Percentiles rank a stretch among this genome's conserved stretches.
Conservation (phyloP, 495 filamentous ascomycete species). For the Rhypophila decipiens region DNA sequence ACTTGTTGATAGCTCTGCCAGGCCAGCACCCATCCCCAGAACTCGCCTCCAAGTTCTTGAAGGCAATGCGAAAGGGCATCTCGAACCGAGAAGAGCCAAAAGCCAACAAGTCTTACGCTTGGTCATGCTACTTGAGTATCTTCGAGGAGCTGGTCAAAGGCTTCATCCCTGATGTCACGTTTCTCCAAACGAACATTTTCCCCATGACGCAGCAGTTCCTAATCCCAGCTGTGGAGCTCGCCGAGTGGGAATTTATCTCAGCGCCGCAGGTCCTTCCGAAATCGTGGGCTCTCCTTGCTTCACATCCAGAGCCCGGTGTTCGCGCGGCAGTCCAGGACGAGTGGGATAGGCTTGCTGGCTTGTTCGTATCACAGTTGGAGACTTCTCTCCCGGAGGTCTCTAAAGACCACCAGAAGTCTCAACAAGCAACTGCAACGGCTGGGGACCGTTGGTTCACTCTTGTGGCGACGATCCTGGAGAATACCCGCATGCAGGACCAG, state of each 20-base stretch:
- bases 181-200: slow-evolving; percentile 38
- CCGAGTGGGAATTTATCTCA: slow-evolving; percentile 24
- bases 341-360: slow-evolving; percentile 51
- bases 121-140: slow-evolving; percentile 63
- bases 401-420: slow-evolving; percentile 64
- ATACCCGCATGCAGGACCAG: not conserved
- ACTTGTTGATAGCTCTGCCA: slow-evolving; percentile 57
- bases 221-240: slow-evolving; percentile 28
- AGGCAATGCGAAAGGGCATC: slow-evolving; percentile 62
- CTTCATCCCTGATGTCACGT: slow-evolving; percentile 28
- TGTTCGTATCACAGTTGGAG: slow-evolving; percentile 55
- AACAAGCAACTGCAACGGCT: slow-evolving; percentile 55
- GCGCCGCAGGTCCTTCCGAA: slow-evolving; percentile 24
- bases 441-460: slow-evolving; percentile 58
- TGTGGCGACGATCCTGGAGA: slow-evolving; percentile 34
- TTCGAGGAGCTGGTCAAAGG: slow-evolving; percentile 41
- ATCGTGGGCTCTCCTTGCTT: slow-evolving; percentile 19
- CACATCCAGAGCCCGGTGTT: slow-evolving; percentile 18
- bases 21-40: slow-evolving; percentile 42
- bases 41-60: slow-evolving; percentile 48
- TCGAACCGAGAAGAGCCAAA: slow-evolving; percentile 65
- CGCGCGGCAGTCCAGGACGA: slow-evolving; percentile 11
- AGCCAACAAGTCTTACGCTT: slow-evolving; percentile 58
- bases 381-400: slow-evolving; percentile 72
- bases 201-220: slow-evolving; percentile 35